phyloP scores from a whole-genome alignment of 2,329 filamentous ascomycete genomes.

The Trichophyton equinum region DNA sequence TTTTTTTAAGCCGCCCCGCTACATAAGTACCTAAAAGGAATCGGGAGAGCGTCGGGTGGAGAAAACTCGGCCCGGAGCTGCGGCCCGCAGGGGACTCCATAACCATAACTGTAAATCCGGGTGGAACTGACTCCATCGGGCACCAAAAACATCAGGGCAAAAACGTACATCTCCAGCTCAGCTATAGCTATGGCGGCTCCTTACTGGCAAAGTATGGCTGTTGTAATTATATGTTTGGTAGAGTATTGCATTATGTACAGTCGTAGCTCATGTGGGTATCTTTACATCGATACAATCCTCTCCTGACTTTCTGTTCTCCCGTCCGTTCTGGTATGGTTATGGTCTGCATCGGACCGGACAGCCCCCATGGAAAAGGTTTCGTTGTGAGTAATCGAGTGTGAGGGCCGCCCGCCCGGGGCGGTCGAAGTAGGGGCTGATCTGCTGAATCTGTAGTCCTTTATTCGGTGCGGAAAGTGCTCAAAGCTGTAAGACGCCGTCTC shows the following conservation, averaged over 20 bases:
- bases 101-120: background rate
- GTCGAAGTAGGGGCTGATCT: background rate
- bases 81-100: background rate
- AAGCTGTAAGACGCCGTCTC: background rate
- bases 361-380: background rate
- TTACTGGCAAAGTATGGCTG: background rate
- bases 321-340: background rate
- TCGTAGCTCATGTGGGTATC: background rate
- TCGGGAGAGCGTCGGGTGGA: background rate
- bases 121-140: background rate
- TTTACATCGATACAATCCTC: background rate
- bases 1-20: too few relatives aligned
- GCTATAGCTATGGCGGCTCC: too few relatives aligned
- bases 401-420: background rate
- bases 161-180: background rate
- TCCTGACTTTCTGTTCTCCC: background rate
- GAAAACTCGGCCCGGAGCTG: background rate
- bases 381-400: background rate
- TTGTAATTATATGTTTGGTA: background rate
- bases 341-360: background rate
- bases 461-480: background rate
- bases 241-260: background rate
- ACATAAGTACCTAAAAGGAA: background rate
- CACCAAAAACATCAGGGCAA: background rate
- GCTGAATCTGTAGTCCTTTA: background rate